These are phyloP conservation scores for Aspergillus egyptiacus DNA, from an alignment of 495 filamentous ascomycete species.

Conservation along the genomic window DNA sequence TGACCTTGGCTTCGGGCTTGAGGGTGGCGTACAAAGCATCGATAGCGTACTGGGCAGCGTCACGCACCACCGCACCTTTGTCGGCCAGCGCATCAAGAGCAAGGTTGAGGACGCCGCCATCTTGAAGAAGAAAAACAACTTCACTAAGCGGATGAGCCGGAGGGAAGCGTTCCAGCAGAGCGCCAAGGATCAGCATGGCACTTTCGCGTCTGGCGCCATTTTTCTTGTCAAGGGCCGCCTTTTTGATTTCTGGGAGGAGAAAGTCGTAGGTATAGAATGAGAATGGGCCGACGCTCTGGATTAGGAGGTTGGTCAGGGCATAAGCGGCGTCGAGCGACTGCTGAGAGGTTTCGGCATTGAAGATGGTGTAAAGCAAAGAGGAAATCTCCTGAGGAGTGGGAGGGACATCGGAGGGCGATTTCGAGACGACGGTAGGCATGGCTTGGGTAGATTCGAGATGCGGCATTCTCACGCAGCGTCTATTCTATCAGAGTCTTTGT, in stretches of 20 bases:
- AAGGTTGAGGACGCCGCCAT: constrained; percentile 63
- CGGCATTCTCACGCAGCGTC: constrained; percentile 50
- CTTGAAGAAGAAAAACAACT: constrained; percentile 69
- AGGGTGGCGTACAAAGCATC: constrained; percentile 79
- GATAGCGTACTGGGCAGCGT: constrained; percentile 89
- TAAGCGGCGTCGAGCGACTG: constrained; percentile 84
- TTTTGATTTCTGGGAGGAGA: constrained; percentile 62
- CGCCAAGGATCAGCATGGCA: constrained; percentile 90
- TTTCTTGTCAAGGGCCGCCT: constrained; percentile 92
- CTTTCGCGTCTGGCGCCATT: constrained; percentile 79
- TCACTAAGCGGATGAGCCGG: constrained; percentile 72
- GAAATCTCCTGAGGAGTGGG: constrained; percentile 68
- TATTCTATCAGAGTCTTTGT: neutral
- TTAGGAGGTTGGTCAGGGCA: constrained; percentile 68
- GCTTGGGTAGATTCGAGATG: constrained; percentile 50
- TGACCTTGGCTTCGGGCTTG: constrained; percentile 72
- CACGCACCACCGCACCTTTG: constrained; percentile 81
- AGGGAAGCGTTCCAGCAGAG: constrained; percentile 85
- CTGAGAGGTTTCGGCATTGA: constrained; percentile 75
- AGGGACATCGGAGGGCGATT: constrained; percentile 46
- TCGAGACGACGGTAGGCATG: constrained; percentile 57
- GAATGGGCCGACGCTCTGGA: constrained; percentile 70
- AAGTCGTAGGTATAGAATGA: constrained; percentile 66
- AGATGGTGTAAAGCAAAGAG: constrained; percentile 65
- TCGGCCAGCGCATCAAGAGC: constrained; percentile 85